Conservation (phyloP, 1,284 basidiomycete genomes). For the Ceratobasidium sp. region DNA sequence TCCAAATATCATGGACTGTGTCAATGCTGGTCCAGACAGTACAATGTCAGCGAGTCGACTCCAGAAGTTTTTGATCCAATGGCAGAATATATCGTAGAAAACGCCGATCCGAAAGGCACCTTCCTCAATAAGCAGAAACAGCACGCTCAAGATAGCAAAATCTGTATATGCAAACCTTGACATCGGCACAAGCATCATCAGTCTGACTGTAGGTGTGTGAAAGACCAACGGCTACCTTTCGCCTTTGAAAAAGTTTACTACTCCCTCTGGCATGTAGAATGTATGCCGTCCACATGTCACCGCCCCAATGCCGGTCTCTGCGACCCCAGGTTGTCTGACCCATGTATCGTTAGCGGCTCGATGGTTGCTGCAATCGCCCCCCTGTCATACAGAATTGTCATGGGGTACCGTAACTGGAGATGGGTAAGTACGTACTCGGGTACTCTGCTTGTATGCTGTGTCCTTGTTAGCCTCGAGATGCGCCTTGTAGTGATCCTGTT, state of each 20-base stretch:
- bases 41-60: background rate
- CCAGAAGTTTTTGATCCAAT: constrained; percentile 2
- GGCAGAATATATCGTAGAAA: constrained; percentile 17
- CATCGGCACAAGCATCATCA: no score
- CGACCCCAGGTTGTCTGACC: background rate
- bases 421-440: background rate
- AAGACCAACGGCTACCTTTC: no score
- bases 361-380: constrained; percentile 17
- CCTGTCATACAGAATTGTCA: background rate
- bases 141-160: background rate
- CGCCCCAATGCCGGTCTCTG: background rate
- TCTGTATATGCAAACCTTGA: constrained; percentile 23
- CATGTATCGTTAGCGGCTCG: background rate
- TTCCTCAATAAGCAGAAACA: background rate
- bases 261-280: background rate
- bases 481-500: background rate
- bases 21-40: background rate
- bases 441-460: background rate
- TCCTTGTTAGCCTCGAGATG: background rate
- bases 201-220: no score
- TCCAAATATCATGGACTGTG: background rate
- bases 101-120: background rate
- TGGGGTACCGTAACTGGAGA: no score
- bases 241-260: background rate
- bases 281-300: constrained; percentile 23